phyloP scores from a whole-genome alignment of 1,284 basidiomycete species.

The Rhodotorula sp. region DNA sequence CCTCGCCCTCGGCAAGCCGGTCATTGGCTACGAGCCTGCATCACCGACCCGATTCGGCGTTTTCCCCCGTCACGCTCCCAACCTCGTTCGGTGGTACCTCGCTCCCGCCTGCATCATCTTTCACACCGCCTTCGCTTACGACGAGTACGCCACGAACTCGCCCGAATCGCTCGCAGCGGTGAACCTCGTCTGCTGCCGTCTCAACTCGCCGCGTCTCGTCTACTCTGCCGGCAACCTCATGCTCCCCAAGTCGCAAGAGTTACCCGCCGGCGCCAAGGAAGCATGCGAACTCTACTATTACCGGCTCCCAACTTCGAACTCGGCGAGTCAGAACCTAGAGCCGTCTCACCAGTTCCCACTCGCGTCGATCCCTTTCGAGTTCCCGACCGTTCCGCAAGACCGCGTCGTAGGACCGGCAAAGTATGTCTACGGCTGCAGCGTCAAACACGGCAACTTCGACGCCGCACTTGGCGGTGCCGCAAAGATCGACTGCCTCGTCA shows the following conservation, averaged over 20 bases:
- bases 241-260: conserved; percentile 44
- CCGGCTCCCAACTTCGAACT: conserved; percentile 47
- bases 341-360: conserved; percentile 53
- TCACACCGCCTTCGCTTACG: conserved; percentile 55
- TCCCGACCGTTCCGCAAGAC: conserved; percentile 51
- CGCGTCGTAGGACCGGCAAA: conserved; percentile 49
- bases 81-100: conserved; percentile 49
- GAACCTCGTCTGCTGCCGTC: conserved; percentile 55
- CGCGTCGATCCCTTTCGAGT: conserved; percentile 56
- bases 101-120: conserved; percentile 54
- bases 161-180: conserved; percentile 36
- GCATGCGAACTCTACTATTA: conserved; percentile 55
- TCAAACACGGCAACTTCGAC: conserved; percentile 52
- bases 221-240: conserved; percentile 54
- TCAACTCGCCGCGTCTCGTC: conserved; percentile 55
- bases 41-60: conserved; percentile 54
- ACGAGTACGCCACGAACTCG: conserved; percentile 18
- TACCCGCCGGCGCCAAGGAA: conserved; percentile 51
- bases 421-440: conserved; percentile 54
- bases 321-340: conserved; percentile 15
- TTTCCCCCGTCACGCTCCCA: conserved; percentile 51
- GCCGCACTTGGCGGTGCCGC: conserved; percentile 55
- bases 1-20: conserved; percentile 51
- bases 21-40: conserved; percentile 53
- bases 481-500: conserved; percentile 56